Base-by-base conservation (phyloP, 805 yeast genomes). In the Sungouiozyma intestinalis region DNA sequence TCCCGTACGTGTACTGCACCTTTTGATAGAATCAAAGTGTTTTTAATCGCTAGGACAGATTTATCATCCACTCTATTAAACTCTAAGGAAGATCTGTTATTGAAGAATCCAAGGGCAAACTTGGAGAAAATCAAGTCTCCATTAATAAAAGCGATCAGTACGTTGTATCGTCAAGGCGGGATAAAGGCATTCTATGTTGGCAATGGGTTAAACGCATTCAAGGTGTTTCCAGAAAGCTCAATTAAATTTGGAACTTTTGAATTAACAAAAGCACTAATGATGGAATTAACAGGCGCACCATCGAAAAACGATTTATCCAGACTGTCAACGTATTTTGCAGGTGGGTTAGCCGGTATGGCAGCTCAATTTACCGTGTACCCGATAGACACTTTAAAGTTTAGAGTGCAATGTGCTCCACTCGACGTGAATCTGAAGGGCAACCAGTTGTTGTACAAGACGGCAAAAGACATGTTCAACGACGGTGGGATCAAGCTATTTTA, bases 1-100 rank as follows among this genome's bases (percentile, higher is more conserved):
- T 86, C 96, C 13, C 77, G 98, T 64, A 87, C 97, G 0, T 82
- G 92, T 53, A 92, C 98, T 0, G 98, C 97, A 0, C 98, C 98
- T 9, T 85, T 92, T 49, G 98, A 92, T 62, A 74, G 98, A 58
- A 76, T 92, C 17, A 92, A 92, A 60, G 97, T 92, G 13, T 92
- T 85, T 52, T 67, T 92, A 39, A 92, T 92, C 54, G 97, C 97
- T 1, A 75, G 95, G 60, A 81, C 95, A 1, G 94, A 83, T 58
- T 64, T 83, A 36, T 71, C 84, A 0, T 80, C 88, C 3, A 81
- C 86, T 0, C 65, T 82, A 4, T 61, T 83, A 38, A 77, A 76
- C 45, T 74, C 81, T 11, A 79, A 71, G 51, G 62, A 65, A 33
- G 67, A 71, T 47, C 40, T 60, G 6, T 46, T 78, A 54, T 63